Base-by-base conservation (phyloP, 2,329 filamentous ascomycete species). In the Cladophialophora bantiana region DNA sequence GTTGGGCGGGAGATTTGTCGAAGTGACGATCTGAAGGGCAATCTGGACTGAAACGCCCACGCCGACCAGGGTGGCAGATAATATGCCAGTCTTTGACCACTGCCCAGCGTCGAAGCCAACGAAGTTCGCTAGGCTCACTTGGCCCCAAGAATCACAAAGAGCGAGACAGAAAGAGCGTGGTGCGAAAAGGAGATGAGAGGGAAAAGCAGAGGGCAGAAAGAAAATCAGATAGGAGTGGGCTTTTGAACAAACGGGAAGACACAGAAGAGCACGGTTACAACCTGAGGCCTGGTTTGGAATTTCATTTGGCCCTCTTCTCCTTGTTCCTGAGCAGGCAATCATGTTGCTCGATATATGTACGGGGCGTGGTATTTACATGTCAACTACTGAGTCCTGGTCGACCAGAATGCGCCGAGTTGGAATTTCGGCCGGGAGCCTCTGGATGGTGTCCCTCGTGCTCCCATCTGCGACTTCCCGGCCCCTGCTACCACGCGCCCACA, bases 31-130 rank as follows among this genome's bases (percentile, higher is more conserved):
- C 63, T 52, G 32, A n/a, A 35, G 35, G 60, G 59, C 62, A 67
- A 69, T 69, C 68, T 69, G 57, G 57, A 62, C 61, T 69, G 68
- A 69, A 69, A 69, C 68, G 53, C 45, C 32, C 54, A 40, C 59
- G 10, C 50, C 45, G n/a, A 62, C 35, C 38, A 58, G 59, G 48
- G 45, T 31, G 38, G 34, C 48, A 52, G 48, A 50, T 34, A 12
- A 34, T 52, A 59, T 50, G 34, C 57, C 57, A 32, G 34, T 53
- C 42, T 20, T 38, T 18, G 45, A 50, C 45, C 45, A 50, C 45
- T 50, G 42, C 34, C n/a, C 18, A 61, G 45, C 45, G 58, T 45
- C 34, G 36, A 35, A 40, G 53, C 42, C 26, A 42, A 26, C 42
- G 42, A 48, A 48, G 18, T 20, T 48, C n/a, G 3, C 26, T 26